Evolutionary conservation across 2,329 filamentous ascomycete species (phyloP).

Genomic region (Trichoderma afroharzianum): DNA sequence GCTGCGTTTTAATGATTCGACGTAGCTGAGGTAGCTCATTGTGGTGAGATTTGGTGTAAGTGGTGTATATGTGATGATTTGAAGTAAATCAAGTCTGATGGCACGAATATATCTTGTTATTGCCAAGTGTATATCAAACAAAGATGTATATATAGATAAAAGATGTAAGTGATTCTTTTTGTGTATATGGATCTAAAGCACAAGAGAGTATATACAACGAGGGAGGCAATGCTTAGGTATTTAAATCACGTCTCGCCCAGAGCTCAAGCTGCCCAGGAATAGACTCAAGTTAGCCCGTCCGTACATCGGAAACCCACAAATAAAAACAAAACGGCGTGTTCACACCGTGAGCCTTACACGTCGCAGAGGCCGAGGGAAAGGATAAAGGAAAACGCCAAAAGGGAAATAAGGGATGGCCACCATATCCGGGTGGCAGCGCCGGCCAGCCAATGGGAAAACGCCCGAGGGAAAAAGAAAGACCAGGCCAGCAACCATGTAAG

Average conservation of each 20-base stretch:
- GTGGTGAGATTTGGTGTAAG: neutral
- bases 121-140: neutral
- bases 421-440: neutral
- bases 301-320: constrained; percentile 1
- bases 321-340: neutral
- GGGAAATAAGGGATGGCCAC: neutral
- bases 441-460: neutral
- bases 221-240: neutral
- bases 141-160: neutral
- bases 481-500: neutral
- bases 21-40: neutral
- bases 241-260: neutral
- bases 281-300: neutral
- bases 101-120: neutral
- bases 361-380: neutral
- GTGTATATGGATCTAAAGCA: neutral
- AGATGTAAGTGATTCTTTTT: neutral
- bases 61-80: neutral
- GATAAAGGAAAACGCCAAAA: neutral
- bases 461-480: neutral
- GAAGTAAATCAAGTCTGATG: neutral
- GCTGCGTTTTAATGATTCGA: neutral
- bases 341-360: neutral
- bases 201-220: neutral
- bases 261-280: neutral